A percentile compares a stretch with the other conserved stretches of the same genome.
phyloP scores from a whole-genome alignment of 2,329 filamentous ascomycete genomes.

The Clarireedia homoeocarpa region DNA sequence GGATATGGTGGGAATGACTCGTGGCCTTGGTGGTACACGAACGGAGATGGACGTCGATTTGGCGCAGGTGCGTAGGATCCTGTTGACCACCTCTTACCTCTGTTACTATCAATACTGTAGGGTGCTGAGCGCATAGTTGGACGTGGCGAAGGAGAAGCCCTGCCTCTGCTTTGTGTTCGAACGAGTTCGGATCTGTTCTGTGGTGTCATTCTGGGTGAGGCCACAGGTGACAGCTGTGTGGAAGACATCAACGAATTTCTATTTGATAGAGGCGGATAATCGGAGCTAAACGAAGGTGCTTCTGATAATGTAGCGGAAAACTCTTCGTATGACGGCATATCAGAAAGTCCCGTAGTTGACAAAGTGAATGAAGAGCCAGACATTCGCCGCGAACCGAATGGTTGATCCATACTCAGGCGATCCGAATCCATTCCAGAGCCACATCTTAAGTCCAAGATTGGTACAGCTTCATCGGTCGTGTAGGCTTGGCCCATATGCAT shows the following conservation, averaged over 20 bases:
- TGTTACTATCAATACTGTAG: slow-evolving; percentile 58
- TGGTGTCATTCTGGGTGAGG: slow-evolving; percentile 59
- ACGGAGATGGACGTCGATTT: slow-evolving; percentile 49
- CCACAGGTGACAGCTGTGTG: slow-evolving; percentile 63
- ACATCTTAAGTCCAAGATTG: slow-evolving; percentile 50
- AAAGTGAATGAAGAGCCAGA: slow-evolving; percentile 69
- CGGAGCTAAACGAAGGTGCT: slow-evolving; percentile 56
- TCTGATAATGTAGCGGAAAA: slow-evolving; percentile 60
- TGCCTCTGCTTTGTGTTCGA: slow-evolving; percentile 57
- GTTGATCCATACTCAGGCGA: slow-evolving; percentile 41
- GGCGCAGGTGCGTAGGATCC: slow-evolving; percentile 57
- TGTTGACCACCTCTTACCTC: slow-evolving; percentile 71
- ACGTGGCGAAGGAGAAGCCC: slow-evolving; percentile 64
- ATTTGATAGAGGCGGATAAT: slow-evolving; percentile 60
- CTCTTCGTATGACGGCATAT: slow-evolving; percentile 65
- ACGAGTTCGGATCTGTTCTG: slow-evolving; percentile 54
- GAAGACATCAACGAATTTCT: slow-evolving; percentile 63
- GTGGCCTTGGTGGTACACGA: slow-evolving; percentile 53
- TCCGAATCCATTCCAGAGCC: slow-evolving; percentile 43
- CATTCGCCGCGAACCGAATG: slow-evolving; percentile 52
- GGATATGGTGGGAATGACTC: slow-evolving; percentile 47
- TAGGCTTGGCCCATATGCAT: slow-evolving; percentile 55
- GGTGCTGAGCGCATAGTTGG: slow-evolving; percentile 61
- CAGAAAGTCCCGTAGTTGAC: slow-evolving; percentile 59
- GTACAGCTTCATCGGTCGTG: slow-evolving; percentile 54